Evolutionary conservation across 305 asterid genomes (phyloP).

Genomic region (Solanum hybrid): DNA sequence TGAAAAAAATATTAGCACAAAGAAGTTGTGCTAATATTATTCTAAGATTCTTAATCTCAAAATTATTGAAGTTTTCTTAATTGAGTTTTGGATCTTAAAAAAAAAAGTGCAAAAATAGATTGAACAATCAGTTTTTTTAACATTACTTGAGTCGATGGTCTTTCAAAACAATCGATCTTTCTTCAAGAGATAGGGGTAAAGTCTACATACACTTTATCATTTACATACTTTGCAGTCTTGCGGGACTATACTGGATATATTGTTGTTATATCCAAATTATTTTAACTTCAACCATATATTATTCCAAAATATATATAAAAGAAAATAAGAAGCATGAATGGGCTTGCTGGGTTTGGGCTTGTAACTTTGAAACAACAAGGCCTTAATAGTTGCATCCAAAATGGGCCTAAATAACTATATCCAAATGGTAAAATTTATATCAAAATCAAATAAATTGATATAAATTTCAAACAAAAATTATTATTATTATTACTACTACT

Average conservation of each 20-base stretch:
- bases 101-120: not conserved
- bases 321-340: not conserved
- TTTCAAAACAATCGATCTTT: not conserved
- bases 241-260: not conserved
- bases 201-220: not conserved
- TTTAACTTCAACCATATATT: not conserved
- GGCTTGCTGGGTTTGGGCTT: not conserved
- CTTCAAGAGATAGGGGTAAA: fast-evolving
- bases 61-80: not conserved
- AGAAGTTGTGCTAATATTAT: not conserved
- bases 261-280: not conserved
- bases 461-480: not conserved
- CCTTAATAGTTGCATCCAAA: not conserved
- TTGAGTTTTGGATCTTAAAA: not conserved
- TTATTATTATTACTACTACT: not conserved
- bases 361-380: not conserved
- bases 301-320: not conserved
- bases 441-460: not conserved
- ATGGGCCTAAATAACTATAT: not conserved
- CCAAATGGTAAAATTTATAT: not conserved
- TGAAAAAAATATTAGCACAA: not conserved
- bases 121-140: not conserved
- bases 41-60: not conserved
- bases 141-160: not conserved
- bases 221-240: not conserved